Evolutionary conservation across 2,329 filamentous ascomycete species (phyloP).

Genomic region (Aspergillus nomiae): DNA sequence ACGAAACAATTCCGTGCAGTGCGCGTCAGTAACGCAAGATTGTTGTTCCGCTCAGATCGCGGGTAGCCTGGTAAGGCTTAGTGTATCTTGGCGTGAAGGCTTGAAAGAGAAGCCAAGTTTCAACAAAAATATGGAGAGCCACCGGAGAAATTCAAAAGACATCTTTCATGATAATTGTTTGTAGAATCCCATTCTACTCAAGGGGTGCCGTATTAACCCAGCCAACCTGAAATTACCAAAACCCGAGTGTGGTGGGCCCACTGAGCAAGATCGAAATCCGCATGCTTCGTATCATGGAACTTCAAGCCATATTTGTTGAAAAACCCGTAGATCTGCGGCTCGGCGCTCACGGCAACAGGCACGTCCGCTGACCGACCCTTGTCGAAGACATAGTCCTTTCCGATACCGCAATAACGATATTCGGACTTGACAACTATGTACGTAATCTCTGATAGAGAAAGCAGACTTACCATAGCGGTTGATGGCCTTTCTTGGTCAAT

Average conservation of each 20-base stretch:
- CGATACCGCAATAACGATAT: conserved; percentile 5
- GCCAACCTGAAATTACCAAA: conserved; percentile 21
- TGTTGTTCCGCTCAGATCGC: neutral
- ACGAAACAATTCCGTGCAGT: neutral
- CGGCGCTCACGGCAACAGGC: conserved; percentile 7
- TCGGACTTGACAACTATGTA: conserved; percentile 7
- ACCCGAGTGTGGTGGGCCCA: conserved; percentile 18
- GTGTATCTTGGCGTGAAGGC: neutral
- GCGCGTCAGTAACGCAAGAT: neutral
- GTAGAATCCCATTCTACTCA: neutral
- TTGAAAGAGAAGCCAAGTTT: neutral
- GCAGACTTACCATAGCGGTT: conserved; percentile 7
- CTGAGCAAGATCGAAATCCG: conserved; percentile 19
- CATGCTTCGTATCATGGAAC: conserved; percentile 16
- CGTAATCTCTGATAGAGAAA: neutral
- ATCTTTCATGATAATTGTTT: neutral
- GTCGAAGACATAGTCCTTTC: neutral
- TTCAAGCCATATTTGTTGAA: conserved; percentile 13
- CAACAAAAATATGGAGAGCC: too few relatives aligned
- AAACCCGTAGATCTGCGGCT: conserved; percentile 18
- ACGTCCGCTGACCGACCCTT: neutral
- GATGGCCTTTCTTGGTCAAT: neutral
- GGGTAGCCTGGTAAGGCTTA: neutral
- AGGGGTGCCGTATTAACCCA: conserved; percentile 19
- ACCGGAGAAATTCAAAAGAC: too few relatives aligned